These are phyloP conservation scores for Suillus sp. DNA, from an alignment of 768 basidiomycete species.

Conservation along the genomic window DNA sequence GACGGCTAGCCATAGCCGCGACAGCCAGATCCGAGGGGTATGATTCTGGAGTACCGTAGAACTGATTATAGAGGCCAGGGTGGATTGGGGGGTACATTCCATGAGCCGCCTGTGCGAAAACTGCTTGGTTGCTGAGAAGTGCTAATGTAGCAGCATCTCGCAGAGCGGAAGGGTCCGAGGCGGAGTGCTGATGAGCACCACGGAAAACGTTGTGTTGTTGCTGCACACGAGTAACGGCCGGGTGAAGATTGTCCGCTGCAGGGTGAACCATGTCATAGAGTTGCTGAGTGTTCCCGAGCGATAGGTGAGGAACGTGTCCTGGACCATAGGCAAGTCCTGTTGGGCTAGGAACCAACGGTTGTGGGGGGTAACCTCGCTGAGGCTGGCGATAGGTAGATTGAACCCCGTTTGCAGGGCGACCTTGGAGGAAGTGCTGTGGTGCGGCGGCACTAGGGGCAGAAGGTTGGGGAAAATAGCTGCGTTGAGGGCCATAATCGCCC, in stretches of 20 bases:
- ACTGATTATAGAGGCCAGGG: constrained; percentile 74
- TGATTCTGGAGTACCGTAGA: constrained; percentile 62
- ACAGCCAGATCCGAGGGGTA: constrained; percentile 56
- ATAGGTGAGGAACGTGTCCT: constrained; percentile 66
- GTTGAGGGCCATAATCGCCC: constrained; percentile 60
- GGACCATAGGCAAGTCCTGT: constrained; percentile 54
- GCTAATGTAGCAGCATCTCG: constrained; percentile 72
- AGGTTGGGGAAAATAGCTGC: constrained; percentile 51
- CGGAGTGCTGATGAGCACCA: constrained; percentile 76
- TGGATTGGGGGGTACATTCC: constrained; percentile 59
- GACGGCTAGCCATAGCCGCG: constrained; percentile 58
- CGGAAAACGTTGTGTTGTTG: constrained; percentile 79
- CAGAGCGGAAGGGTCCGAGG: constrained; percentile 77
- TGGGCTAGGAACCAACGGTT: constrained; percentile 55
- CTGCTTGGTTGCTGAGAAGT: constrained; percentile 54
- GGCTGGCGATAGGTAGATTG: constrained; percentile 61
- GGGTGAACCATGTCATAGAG: constrained; percentile 78
- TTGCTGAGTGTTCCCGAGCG: constrained; percentile 74
- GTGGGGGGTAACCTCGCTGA: constrained; percentile 59
- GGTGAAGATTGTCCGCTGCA: constrained; percentile 52
- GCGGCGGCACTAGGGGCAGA: constrained; percentile 42
- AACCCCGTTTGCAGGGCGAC: constrained; percentile 52
- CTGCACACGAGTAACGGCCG: constrained; percentile 74
- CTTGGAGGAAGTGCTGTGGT: constrained; percentile 50
- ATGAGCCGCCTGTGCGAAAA: constrained; percentile 48